Conservation (phyloP, 73 alveolate genomes). For the Paramecium caudatum region DNA sequence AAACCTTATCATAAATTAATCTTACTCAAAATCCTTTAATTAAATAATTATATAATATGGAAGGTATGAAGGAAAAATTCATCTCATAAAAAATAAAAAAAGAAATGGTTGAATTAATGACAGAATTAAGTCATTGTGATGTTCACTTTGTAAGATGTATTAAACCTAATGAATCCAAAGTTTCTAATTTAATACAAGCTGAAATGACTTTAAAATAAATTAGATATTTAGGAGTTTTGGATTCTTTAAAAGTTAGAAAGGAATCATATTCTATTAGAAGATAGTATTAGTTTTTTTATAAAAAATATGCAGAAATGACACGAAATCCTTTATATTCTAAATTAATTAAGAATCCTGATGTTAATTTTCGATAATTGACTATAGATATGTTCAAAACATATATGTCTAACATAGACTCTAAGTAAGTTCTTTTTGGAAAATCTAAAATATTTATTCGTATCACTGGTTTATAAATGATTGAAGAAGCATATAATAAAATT, state of each 20-base stretch:
- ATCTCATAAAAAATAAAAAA: slow-evolving; percentile 78
- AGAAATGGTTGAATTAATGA: slow-evolving; percentile 94
- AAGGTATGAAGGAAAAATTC: slow-evolving; percentile 81
- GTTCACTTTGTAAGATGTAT: slow-evolving; percentile 96
- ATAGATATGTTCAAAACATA: slow-evolving; percentile 23
- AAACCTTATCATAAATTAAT: not conserved
- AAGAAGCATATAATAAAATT: not conserved
- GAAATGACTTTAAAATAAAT: slow-evolving; percentile 93
- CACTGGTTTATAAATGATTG: slow-evolving; percentile 19
- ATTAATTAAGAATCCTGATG: slow-evolving; percentile 35
- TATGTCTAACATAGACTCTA: not conserved
- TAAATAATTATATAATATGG: slow-evolving; percentile 79
- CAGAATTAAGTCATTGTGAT: slow-evolving; percentile 86
- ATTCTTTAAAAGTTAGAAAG: slow-evolving; percentile 93
- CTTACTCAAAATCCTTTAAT: slow-evolving; percentile 36
- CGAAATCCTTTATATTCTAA: slow-evolving; percentile 18
- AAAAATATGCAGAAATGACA: slow-evolving; percentile 87
- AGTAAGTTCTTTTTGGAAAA: slow-evolving; percentile 43
- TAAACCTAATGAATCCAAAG: slow-evolving; percentile 95
- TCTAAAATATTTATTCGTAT: not conserved
- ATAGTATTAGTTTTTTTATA: slow-evolving; percentile 89
- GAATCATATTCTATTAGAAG: slow-evolving; percentile 93
- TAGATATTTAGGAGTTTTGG: slow-evolving; percentile 98
- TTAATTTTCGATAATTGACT: slow-evolving; percentile 46
- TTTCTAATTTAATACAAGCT: slow-evolving; percentile 74